These are phyloP conservation scores for Lichtheimia ramosa DNA, from an alignment of 371 early-diverging fungal genomes.

Conservation along the genomic window DNA sequence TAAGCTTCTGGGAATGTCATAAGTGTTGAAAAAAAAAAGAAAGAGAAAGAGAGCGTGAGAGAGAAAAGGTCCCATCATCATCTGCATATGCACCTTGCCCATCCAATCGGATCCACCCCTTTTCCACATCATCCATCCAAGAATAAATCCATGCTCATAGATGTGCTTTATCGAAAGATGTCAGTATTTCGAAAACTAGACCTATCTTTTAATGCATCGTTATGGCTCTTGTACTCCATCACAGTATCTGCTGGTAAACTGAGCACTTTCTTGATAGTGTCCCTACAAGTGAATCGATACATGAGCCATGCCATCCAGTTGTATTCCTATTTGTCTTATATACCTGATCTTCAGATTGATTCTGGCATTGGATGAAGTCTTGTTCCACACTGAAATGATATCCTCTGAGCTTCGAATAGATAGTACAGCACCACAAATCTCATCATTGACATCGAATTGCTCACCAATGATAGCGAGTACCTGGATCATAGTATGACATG, in stretches of 20 bases:
- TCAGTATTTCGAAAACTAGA: constrained; percentile 89
- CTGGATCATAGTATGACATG: constrained; percentile 14
- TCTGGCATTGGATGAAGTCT: constrained; percentile 77
- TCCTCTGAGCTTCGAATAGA: constrained; percentile 93
- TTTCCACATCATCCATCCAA: not conserved
- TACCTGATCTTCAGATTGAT: constrained; percentile 82
- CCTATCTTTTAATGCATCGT: constrained; percentile 79
- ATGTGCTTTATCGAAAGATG: constrained; percentile 58
- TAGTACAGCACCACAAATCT: constrained; percentile 93
- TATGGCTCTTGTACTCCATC: constrained; percentile 96
- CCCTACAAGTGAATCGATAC: constrained; percentile 42
- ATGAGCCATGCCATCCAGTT: not conserved
- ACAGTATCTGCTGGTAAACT: constrained; percentile 81
- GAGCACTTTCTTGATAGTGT: constrained; percentile 84
- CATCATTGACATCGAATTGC: constrained; percentile 85
- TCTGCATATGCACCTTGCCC: not conserved
- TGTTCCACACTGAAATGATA: constrained; percentile 95
- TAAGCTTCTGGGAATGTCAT: constrained; percentile 1
- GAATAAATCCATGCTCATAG: not conserved
- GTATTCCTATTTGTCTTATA: not conserved
- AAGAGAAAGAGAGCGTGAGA: not conserved
- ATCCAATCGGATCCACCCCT: not conserved
- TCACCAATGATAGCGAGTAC: constrained; percentile 90
- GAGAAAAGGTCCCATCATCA: not conserved
- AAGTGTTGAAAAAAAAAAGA: not conserved